Evolutionary conservation across 2,329 filamentous ascomycete species (phyloP).

Genomic region (Fusarium protoensiforme): DNA sequence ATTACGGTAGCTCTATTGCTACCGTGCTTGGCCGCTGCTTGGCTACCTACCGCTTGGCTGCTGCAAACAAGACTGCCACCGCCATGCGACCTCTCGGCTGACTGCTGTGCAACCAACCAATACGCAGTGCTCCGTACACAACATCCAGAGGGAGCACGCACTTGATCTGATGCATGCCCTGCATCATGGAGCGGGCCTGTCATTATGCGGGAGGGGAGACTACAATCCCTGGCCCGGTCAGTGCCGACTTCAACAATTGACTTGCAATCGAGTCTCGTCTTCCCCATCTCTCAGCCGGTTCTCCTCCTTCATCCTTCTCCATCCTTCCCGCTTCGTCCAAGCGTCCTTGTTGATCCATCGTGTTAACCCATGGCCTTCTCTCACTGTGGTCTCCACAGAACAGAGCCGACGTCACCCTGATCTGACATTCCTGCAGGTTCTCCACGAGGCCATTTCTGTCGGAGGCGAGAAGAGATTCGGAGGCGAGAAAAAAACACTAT

Average conservation of each 20-base stretch:
- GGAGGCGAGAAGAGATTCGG: neutral
- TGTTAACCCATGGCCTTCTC: neutral
- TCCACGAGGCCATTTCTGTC: slow-evolving; percentile 1
- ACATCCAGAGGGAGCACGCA: neutral
- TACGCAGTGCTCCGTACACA: neutral
- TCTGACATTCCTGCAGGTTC: slow-evolving; percentile 6
- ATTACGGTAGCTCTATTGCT: slow-evolving; percentile 5
- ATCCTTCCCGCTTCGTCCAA: slow-evolving; percentile 8
- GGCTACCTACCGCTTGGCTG: neutral
- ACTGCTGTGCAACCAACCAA: neutral
- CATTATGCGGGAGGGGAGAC: neutral
- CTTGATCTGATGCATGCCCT: slow-evolving; percentile 1
- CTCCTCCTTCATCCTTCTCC: neutral
- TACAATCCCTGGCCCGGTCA: slow-evolving; percentile 13
- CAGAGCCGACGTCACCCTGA: neutral
- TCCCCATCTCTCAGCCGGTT: neutral
- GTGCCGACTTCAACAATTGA: slow-evolving; percentile 10
- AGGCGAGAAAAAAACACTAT: neutral
- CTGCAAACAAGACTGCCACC: neutral
- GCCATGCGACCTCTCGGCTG: neutral
- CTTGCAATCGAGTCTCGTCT: neutral
- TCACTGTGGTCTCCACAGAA: neutral
- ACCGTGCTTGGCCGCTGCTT: slow-evolving; percentile 2
- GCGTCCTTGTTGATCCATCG: slow-evolving; percentile 1
- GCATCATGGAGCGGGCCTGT: slow-evolving; percentile 1